Conservation (phyloP, 257 asterid genomes). For the Scutellaria barbata region DNA sequence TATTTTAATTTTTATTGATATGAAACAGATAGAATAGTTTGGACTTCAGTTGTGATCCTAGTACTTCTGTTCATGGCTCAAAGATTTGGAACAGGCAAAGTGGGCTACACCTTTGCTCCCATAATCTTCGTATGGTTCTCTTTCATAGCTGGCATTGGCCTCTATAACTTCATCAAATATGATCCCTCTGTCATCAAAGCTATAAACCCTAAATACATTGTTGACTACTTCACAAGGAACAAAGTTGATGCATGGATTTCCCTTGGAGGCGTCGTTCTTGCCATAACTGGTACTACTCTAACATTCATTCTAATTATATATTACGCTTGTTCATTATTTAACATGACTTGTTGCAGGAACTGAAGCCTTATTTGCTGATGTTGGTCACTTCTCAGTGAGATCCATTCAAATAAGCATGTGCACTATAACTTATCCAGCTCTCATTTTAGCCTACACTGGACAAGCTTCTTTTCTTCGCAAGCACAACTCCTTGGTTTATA, state of each 20-base stretch:
- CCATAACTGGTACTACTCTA: conserved; percentile 52
- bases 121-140: conserved; percentile 55
- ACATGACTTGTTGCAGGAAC: conserved; percentile 44
- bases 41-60: conserved; percentile 57
- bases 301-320: too few relatives aligned
- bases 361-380: conserved; percentile 75
- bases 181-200: conserved; percentile 54
- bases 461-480: conserved; percentile 62
- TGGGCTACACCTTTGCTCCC: conserved; percentile 71
- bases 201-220: conserved; percentile 54
- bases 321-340: too few relatives aligned
- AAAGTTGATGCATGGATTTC: conserved; percentile 62
- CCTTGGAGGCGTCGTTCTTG: conserved; percentile 64
- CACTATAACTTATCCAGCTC: conserved; percentile 50
- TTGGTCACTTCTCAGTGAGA: conserved; percentile 67
- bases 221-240: conserved; percentile 52
- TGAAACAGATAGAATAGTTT: conserved; percentile 45
- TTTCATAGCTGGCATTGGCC: conserved; percentile 51
- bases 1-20: too few relatives aligned
- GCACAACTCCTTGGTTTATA: conserved; percentile 31
- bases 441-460: conserved; percentile 56
- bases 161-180: conserved; percentile 57
- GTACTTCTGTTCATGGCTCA: conserved; percentile 52
- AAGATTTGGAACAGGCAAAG: conserved; percentile 68
- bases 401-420: conserved; percentile 63